A percentile compares a stretch with the other conserved stretches of the same genome.
These are phyloP conservation scores for Gossypium arboreum DNA, from an alignment of 345 rosid species.

Conservation along the genomic window DNA sequence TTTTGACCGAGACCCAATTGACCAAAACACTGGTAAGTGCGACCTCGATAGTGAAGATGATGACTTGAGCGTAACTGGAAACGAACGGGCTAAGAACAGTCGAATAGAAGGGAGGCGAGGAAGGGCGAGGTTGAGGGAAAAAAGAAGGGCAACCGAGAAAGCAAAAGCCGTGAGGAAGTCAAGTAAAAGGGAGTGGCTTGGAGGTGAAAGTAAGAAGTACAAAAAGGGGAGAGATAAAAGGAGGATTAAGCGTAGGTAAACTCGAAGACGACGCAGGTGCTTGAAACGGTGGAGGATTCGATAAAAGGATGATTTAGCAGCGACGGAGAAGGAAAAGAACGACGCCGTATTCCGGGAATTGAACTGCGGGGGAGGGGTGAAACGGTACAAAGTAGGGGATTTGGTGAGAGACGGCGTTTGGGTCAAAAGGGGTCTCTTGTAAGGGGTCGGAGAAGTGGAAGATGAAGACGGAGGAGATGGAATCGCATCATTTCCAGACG, in stretches of 20 bases:
- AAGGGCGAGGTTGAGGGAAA: constrained; percentile 67
- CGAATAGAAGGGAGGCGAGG: constrained; percentile 84
- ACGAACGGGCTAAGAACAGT: constrained; percentile 71
- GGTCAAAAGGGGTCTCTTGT: constrained; percentile 58
- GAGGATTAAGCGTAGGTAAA: constrained; percentile 61
- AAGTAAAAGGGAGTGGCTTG: constrained; percentile 67
- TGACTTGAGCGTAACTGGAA: constrained; percentile 53
- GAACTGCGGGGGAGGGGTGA: constrained; percentile 24
- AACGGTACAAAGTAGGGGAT: constrained; percentile 52
- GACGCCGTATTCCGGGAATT: constrained; percentile 20
- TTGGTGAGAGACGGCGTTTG: constrained; percentile 44
- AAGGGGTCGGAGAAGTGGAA: constrained; percentile 51
- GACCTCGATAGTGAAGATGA: constrained; percentile 30
- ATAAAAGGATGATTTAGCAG: constrained; percentile 46
- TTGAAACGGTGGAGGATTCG: constrained; percentile 46
- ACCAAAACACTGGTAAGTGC: constrained; percentile 82
- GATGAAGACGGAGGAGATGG: constrained; percentile 32
- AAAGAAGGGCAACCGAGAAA: constrained; percentile 69
- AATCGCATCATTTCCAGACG: constrained; percentile 41
- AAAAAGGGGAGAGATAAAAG: constrained; percentile 70
- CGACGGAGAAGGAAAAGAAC: constrained; percentile 36
- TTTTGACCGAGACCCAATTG: constrained; percentile 70
- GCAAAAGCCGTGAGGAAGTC: constrained; percentile 81
- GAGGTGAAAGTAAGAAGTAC: constrained; percentile 70
- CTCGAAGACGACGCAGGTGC: constrained; percentile 43